These are phyloP conservation scores for Candida ulmi DNA, from an alignment of 805 yeast genomes.

Conservation along the genomic window DNA sequence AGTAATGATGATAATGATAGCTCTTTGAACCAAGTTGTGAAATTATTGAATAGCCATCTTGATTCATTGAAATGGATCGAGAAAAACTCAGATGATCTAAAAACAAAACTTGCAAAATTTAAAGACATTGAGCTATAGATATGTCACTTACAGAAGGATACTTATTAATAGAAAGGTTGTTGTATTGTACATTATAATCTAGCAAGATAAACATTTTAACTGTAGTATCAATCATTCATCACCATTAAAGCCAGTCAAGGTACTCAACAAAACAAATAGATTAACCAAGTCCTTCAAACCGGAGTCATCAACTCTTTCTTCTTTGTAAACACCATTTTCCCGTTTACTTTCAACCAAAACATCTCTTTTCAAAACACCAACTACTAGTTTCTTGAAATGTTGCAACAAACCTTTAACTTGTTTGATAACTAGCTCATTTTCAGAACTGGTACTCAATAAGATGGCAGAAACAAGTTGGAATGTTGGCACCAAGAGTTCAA, in stretches of 20 bases:
- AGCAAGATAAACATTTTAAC: background rate
- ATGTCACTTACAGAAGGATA: background rate
- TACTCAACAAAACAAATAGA: slow-evolving; percentile 46
- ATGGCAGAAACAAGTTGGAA: slow-evolving; percentile 68
- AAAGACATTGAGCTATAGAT: slow-evolving; percentile 15
- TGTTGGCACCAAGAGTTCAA: slow-evolving; percentile 65
- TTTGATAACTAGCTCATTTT: slow-evolving; percentile 51
- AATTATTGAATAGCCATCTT: slow-evolving; percentile 79
- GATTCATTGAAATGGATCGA: slow-evolving; percentile 89
- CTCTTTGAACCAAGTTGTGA: slow-evolving; percentile 65
- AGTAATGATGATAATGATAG: slow-evolving; percentile 34
- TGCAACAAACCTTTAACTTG: slow-evolving; percentile 47
- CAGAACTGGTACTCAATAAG: slow-evolving; percentile 71
- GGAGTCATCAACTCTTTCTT: slow-evolving; percentile 23
- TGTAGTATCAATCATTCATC: slow-evolving; percentile 13
- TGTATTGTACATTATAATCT: slow-evolving; percentile 1
- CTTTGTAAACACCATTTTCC: slow-evolving; percentile 20
- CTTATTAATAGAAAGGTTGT: background rate
- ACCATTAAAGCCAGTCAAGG: slow-evolving; percentile 41
- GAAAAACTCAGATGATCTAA: slow-evolving; percentile 60
- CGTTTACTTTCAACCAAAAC: slow-evolving; percentile 28
- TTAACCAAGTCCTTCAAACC: slow-evolving; percentile 50
- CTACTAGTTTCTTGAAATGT: slow-evolving; percentile 48
- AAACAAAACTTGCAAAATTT: slow-evolving; percentile 50
- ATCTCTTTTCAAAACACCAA: slow-evolving; percentile 60